phyloP scores from a whole-genome alignment of 2,329 filamentous ascomycete species.

The Pseudogymnoascus sp. region DNA sequence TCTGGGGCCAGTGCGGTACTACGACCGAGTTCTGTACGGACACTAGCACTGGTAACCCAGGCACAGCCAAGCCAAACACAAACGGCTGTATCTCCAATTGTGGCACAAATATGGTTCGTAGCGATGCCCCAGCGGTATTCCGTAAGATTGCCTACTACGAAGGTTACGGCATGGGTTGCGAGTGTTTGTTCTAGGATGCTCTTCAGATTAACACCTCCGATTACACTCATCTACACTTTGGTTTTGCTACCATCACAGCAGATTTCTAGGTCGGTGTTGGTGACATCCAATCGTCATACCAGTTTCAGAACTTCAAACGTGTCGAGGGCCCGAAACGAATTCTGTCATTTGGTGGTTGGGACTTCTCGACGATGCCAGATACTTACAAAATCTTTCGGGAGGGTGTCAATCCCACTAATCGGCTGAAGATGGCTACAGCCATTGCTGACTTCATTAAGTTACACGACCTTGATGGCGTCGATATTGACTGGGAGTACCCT shows the following conservation, averaged over 20 bases:
- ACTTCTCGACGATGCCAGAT: too few relatives aligned
- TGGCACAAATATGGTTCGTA: conserved; percentile 29
- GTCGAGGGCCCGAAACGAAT: too few relatives aligned
- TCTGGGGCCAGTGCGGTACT: conserved; percentile 35
- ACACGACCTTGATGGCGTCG: conserved; percentile 28
- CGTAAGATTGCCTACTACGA: conserved; percentile 31
- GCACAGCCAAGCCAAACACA: conserved; percentile 27
- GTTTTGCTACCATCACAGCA: conserved; percentile 32
- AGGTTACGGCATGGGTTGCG: conserved; percentile 25
- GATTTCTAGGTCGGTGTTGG: too few relatives aligned
- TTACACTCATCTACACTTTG: conserved; percentile 31
- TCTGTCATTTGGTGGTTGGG: too few relatives aligned
- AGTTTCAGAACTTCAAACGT: too few relatives aligned
- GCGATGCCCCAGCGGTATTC: conserved; percentile 17
- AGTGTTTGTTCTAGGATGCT: conserved; percentile 27
- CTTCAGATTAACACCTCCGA: conserved; percentile 6
- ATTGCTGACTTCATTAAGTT: conserved; percentile 30
- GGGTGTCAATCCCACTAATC: conserved; percentile 30
- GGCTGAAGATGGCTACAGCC: conserved; percentile 28
- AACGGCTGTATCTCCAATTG: conserved; percentile 38
- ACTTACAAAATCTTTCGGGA: too few relatives aligned
- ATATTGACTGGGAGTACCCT: conserved; percentile 38
- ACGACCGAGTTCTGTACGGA: conserved; percentile 32
- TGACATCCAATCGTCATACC: too few relatives aligned
- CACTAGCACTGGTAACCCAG: conserved; percentile 26